Evolutionary conservation across 2,329 filamentous ascomycete species (phyloP), one percentile per base, ranked within the genome.

Genomic region (Cladophialophora chaetospira): DNA sequence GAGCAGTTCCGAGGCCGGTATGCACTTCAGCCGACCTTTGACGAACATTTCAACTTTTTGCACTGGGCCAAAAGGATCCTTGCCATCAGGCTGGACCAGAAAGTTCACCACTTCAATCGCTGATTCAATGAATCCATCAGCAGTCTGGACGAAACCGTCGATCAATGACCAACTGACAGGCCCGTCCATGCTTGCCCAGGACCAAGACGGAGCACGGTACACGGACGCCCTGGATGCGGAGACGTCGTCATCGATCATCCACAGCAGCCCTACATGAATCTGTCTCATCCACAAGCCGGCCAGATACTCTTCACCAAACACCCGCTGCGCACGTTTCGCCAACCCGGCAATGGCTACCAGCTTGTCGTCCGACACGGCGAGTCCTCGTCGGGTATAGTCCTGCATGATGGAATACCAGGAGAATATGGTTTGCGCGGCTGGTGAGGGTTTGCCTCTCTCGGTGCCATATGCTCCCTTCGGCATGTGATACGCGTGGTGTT

Each of bases 91-190:
- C 10, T 21, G 25, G 23, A 53, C 40, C 17, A 10, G 31, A 8
- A 38, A 10, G 19, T 45, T 15, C 15, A 45, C 11, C 50, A 53
- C 15, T 3, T 35, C 15, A 23, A 53, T 53, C 6, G 50, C 50
- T 25, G 38, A 45, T 19, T 56, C 53, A 36, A 56, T 23, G 36
- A 57, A 48, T 23, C 35, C 40, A 23, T 46, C 55, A 42, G 47
- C 55, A 19, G 40, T 53, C 19, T 53, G 47, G 43, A 46, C 28
- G 25, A 21, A 23, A 23, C 51, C 36, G 44, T 19, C 38, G 19
- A 23, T 17, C 6, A 42, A 19, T 11, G 38, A 19, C 5, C 17
- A 42, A 19, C 29, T 10, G 15, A 42, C 38, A 2, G 38, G 1
- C 11, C 38, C 17, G 19, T 42, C 4, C 38, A 42, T 42, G 21